Evolutionary conservation across 2,329 filamentous ascomycete species (phyloP), one percentile per base, ranked within the genome.

Genomic region (Ceratocystis papillata): DNA sequence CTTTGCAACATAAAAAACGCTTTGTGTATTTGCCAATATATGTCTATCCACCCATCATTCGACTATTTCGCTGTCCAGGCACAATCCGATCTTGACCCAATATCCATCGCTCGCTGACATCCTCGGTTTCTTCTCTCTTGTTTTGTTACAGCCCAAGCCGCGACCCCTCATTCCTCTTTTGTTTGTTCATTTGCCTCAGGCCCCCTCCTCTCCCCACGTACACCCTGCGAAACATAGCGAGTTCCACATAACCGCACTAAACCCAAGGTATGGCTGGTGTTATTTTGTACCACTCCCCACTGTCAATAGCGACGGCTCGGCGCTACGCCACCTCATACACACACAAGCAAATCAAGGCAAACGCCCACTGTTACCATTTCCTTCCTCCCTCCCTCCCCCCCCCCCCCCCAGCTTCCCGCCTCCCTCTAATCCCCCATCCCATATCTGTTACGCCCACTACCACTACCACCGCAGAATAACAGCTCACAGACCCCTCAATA

Each of bases 121-220:
- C 22, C 48, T 53, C 22, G 5, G 8, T 53, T 48, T n/a, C n/a
- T 48, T 57, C 25, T 57, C 25, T 33, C 28, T 33, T 22, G 2
- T 57, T 57, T 28, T 57, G 10, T 17, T 57, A 57, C 53, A 28
- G 44, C 33, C 65, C 57, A 30, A 64, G 66, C 65, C 69, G 70
- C 67, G 48, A 60, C 68, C 59, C 62, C 25, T 65, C 59, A 62
- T 68, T 68, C 62, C 65, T 69, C 67, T 67, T 64, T 64, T 60
- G 48, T 60, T 66, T 63, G 67, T 69, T 67, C 65, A 63, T 64
- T 65, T 63, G 64, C 61, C 67, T 66, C 63, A 66, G 64, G 17
- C 46, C 46, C 17, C 15, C 46, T 22, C n/a, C 22, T 22, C 67
- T 65, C 63, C 61, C 61, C 64, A 53, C 50, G 48, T 30, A 63